Evolutionary conservation across 768 basidiomycete species (phyloP).

Genomic region (Rhodotorula paludigena): DNA sequence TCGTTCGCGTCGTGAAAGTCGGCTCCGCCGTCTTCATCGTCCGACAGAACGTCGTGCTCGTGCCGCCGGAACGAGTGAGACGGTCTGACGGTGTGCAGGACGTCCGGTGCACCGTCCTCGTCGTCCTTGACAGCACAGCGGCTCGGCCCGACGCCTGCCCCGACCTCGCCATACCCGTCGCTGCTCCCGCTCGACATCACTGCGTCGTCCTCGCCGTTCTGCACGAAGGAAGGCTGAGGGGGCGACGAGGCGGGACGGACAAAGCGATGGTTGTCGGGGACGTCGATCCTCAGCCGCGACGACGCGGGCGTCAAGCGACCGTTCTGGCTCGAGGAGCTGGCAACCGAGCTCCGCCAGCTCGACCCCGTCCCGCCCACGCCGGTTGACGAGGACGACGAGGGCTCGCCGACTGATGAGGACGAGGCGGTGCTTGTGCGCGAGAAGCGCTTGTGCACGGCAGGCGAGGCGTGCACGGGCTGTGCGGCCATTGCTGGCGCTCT

Average conservation of each 20-base stretch:
- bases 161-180: background rate
- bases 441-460: too few relatives aligned
- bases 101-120: background rate
- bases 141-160: background rate
- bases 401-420: too few relatives aligned
- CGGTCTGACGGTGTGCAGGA: too few relatives aligned
- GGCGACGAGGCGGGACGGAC: background rate
- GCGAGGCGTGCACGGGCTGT: too few relatives aligned
- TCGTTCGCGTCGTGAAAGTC: background rate
- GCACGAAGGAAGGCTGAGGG: background rate
- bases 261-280: constrained; percentile 2
- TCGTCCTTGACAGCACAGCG: too few relatives aligned
- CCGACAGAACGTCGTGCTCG: background rate
- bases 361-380: too few relatives aligned
- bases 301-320: background rate
- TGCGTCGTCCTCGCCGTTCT: background rate
- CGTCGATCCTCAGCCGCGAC: background rate
- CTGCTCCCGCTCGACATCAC: background rate
- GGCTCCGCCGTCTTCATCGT: background rate
- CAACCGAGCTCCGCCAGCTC: background rate
- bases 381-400: background rate
- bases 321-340: background rate
- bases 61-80: background rate
- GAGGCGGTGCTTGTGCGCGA: too few relatives aligned
- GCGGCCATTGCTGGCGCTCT: too few relatives aligned